Base-by-base conservation (phyloP, 2,329 filamentous ascomycete species). In the Zelopaecilomyces penicillatus region DNA sequence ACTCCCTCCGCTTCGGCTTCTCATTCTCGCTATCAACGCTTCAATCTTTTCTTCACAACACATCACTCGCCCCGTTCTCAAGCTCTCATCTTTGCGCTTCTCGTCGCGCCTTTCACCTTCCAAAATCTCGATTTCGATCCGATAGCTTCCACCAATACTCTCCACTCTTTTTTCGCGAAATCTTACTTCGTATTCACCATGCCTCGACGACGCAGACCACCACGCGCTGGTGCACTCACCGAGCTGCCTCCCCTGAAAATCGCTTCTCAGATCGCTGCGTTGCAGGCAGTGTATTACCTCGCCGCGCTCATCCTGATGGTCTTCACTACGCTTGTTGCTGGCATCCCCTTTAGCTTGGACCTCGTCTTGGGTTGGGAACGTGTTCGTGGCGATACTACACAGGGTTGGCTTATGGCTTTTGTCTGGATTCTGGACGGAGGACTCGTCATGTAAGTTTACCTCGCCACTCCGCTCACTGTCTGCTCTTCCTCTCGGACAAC, bases 201-300 rank as follows among this genome's bases (percentile, higher is more conserved):
- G 77, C 61, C 76, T 36, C 74, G 76, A 48, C 68, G 76, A 47
- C 70, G 76, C 49, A 72, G 74, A 55, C 75, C 77, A 43, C 77
- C 76, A 42, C 74, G 78, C 56, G 66, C 77, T 39, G 78, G 78
- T 63, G 77, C 78, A 53, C 70, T 80, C 35, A 66, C 74, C 43
- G 78, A 82, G 53, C 71, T 82, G n/a, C 76, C 74, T 8, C 78
- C 78, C 7, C 66, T 80, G 50, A 74, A 72, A 51, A 78, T 82
- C 58, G 70, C 78, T 39, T 63, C 67, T 48, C 78, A 82, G 62
- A 81, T 82, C 56, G 68, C 71, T 36, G 66, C 68, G 9, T 62
- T 82, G 10, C 79, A 82, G 55, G 65, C 63, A 12, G 62, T 78
- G 42, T 80, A 76, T 65, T 80, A 80, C 59, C 59, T 62, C 46